These are phyloP conservation scores for Beauveria sp. DNA, from an alignment of 2,329 filamentous ascomycete species.

Conservation along the genomic window DNA sequence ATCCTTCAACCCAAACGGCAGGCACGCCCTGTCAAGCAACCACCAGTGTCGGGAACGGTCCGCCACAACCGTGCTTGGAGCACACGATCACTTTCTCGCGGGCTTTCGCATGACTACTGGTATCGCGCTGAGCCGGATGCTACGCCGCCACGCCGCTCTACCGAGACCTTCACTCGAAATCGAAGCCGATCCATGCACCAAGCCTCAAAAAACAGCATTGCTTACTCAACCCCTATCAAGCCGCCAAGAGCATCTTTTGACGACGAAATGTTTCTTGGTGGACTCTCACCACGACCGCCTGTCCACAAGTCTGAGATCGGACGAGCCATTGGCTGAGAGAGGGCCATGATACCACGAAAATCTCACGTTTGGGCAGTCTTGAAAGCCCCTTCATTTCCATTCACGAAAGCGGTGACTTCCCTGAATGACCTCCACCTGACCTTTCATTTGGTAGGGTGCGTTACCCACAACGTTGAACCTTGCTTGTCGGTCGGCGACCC, in stretches of 20 bases:
- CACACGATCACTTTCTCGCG: conserved; percentile 38
- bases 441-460: not conserved
- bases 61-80: conserved; percentile 34
- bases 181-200: conserved; percentile 11
- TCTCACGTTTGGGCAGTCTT: not conserved
- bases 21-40: conserved; percentile 44
- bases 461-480: not conserved
- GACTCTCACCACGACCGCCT: conserved; percentile 41
- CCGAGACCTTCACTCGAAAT: conserved; percentile 20
- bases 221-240: conserved; percentile 35
- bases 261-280: conserved; percentile 37
- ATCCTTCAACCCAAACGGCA: conserved; percentile 45
- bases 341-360: not conserved
- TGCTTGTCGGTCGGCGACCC: not conserved
- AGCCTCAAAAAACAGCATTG: conserved; percentile 14
- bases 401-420: not conserved
- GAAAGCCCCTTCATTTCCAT: not conserved
- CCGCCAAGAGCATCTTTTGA: conserved; percentile 38
- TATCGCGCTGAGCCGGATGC: conserved; percentile 28
- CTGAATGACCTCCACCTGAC: not conserved
- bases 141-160: conserved; percentile 24
- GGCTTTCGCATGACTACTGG: conserved; percentile 28
- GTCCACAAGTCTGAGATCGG: conserved; percentile 43
- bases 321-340: conserved; percentile 43
- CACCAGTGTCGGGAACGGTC: conserved; percentile 23